These are phyloP conservation scores for Straminergon stramineum DNA, from an alignment of 225 moss, liverwort and hornwort species.

Conservation along the genomic window DNA sequence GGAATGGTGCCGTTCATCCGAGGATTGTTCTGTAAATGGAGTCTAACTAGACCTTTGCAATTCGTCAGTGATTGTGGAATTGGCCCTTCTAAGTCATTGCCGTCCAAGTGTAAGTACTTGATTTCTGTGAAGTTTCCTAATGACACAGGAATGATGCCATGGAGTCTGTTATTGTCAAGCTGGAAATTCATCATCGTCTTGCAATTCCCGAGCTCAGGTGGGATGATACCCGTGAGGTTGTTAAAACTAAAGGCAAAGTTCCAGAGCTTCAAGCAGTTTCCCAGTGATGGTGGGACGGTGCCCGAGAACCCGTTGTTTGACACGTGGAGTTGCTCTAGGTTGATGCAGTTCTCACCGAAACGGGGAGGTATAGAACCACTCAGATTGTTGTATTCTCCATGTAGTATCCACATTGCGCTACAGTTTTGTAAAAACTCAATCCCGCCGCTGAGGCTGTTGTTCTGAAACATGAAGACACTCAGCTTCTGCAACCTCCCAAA, in stretches of 20 bases:
- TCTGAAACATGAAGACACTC: slow-evolving; percentile 21
- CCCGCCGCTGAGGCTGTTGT: slow-evolving; percentile 15
- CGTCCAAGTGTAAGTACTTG: neutral
- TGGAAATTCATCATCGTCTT: neutral
- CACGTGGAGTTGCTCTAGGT: neutral
- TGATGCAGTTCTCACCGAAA: neutral
- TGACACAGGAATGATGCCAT: neutral
- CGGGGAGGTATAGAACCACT: neutral
- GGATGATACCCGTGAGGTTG: neutral
- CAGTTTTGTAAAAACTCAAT: slow-evolving; percentile 26
- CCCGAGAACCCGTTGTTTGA: neutral
- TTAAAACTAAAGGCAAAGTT: neutral
- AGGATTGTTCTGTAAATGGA: neutral
- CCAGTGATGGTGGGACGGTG: neutral
- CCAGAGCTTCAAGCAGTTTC: neutral
- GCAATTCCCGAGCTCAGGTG: neutral
- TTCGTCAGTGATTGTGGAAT: neutral
- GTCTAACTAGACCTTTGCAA: neutral
- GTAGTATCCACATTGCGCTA: slow-evolving; percentile 21
- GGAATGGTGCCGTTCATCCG: neutral
- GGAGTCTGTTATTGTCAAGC: neutral
- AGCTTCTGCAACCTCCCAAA: slow-evolving; percentile 31
- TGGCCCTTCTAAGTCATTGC: neutral
- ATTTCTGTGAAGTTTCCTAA: neutral
- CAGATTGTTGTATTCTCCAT: neutral